Evolutionary conservation across 1,284 basidiomycete genomes (phyloP).

Genomic region (Leccinum variabile): DNA sequence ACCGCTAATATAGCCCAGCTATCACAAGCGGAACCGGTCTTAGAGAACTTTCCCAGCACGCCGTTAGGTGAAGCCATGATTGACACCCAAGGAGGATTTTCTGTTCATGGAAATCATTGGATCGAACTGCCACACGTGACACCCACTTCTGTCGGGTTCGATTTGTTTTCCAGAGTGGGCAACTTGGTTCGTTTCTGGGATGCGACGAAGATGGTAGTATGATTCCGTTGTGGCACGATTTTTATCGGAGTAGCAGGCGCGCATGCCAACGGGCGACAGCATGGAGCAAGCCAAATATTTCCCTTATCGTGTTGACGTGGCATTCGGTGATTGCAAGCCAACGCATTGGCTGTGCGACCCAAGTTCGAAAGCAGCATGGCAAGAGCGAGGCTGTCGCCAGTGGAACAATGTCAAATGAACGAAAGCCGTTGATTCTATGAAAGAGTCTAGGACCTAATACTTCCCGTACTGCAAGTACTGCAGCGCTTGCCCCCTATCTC

Average conservation of each 20-base stretch:
- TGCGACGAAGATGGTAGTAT: background rate
- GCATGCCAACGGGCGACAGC: constrained; percentile 13
- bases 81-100: background rate
- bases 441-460: background rate
- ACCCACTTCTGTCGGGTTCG: background rate
- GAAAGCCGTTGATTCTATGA: background rate
- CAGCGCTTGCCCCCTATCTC: background rate
- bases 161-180: constrained; percentile 2
- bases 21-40: background rate
- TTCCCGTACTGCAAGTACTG: background rate
- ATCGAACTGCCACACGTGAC: constrained; percentile 2
- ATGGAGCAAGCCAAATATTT: constrained; percentile 1
- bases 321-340: background rate
- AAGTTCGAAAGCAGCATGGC: constrained; percentile 2
- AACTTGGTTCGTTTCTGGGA: constrained; percentile 11
- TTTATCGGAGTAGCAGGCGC: constrained; percentile 1
- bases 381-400: background rate
- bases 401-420: background rate
- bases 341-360: constrained; percentile 1
- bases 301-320: background rate
- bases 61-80: background rate
- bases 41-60: background rate
- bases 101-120: constrained; percentile 11
- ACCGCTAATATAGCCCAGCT: background rate
- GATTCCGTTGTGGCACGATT: background rate